A percentile compares a stretch with the other conserved stretches of the same genome.
phyloP scores from a whole-genome alignment of 176 grass and related monocot species.

The Bonia amplexicaulis region DNA sequence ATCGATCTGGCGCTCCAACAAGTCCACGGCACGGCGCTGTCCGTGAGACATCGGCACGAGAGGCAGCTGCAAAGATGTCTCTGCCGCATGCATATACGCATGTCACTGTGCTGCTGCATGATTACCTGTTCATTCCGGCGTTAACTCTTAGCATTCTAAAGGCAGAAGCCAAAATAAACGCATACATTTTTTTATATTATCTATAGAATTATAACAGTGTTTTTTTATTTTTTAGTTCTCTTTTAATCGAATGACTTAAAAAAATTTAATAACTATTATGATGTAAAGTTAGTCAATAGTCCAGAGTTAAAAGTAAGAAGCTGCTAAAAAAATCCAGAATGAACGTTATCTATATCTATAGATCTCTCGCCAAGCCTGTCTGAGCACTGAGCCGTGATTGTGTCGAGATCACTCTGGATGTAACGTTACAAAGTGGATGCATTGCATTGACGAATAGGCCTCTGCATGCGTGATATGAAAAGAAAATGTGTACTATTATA shows the following conservation, averaged over 20 bases:
- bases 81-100: background rate
- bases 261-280: too few species aligned
- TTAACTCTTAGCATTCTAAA: too few species aligned
- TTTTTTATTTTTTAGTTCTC: too few species aligned
- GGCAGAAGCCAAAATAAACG: too few species aligned
- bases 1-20: background rate
- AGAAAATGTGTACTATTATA: background rate
- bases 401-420: background rate
- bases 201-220: too few species aligned
- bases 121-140: too few species aligned
- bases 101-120: conserved; percentile 1
- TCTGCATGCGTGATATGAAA: background rate
- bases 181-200: too few species aligned
- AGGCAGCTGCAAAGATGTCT: conserved; percentile 12
- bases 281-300: too few species aligned
- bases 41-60: background rate
- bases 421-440: background rate
- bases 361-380: background rate
- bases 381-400: conserved; percentile 11
- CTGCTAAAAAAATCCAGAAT: too few species aligned
- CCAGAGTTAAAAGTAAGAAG: too few species aligned
- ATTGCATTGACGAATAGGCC: background rate
- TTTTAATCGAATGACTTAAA: too few species aligned
- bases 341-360: too few species aligned
- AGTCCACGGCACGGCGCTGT: background rate